Percentiles rank a stretch among this genome's conserved stretches.
Conservation (phyloP, 2,329 filamentous ascomycete genomes). For the Ceratocystis eucalypticola region DNA sequence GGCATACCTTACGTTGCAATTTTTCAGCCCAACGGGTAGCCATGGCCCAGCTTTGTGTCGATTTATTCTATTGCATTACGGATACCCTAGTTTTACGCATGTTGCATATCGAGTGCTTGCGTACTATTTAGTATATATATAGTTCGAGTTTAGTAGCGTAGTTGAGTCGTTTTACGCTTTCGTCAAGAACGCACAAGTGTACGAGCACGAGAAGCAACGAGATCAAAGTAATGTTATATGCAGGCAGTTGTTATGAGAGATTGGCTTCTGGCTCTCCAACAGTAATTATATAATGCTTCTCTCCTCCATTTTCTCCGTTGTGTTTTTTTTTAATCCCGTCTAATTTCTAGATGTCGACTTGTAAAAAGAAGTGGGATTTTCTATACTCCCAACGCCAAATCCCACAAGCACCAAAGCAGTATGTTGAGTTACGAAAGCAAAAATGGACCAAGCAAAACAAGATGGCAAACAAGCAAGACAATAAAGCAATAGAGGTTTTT, state of each 20-base stretch:
- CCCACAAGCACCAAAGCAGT: constrained; percentile 14
- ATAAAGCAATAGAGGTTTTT: neutral
- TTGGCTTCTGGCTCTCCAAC: neutral
- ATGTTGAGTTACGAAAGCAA: constrained; percentile 8
- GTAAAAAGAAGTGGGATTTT: constrained; percentile 6
- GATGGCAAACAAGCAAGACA: neutral
- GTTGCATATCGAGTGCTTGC: neutral
- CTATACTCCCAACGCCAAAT: constrained; percentile 17
- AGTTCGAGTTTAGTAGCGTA: neutral
- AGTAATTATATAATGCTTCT: neutral
- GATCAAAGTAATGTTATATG: neutral
- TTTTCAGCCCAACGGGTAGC: neutral
- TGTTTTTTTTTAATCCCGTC: neutral
- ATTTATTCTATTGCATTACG: neutral
- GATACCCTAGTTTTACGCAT: neutral
- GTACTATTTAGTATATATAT: neutral
- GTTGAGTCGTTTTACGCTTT: neutral
- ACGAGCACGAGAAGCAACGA: neutral
- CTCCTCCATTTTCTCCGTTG: neutral
- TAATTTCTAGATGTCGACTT: neutral
- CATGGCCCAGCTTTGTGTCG: neutral
- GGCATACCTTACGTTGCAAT: too few relatives aligned
- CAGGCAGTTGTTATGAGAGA: neutral
- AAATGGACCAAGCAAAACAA: constrained; percentile 10
- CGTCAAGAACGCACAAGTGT: too few relatives aligned